Evolutionary conservation across 192 early-diverging fungal species (phyloP).

Genomic region (Chytriomyces sp.): DNA sequence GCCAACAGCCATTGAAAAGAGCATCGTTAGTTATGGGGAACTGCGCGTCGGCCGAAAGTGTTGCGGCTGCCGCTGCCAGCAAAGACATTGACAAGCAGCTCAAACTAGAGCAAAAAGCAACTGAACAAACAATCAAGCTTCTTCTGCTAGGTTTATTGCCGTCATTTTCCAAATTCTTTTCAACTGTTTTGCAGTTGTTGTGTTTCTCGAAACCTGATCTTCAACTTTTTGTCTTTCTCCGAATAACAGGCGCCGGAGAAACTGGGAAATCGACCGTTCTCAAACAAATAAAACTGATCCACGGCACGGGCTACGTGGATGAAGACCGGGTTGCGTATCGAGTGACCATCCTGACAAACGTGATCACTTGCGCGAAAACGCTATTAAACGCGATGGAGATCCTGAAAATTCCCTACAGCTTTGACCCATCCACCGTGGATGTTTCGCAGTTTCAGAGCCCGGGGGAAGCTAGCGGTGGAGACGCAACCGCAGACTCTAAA

Average conservation of each 20-base stretch:
- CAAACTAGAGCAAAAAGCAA: slow-evolving; percentile 32
- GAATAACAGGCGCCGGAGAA: slow-evolving; percentile 45
- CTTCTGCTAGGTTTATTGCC: slow-evolving; percentile 41
- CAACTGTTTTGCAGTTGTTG: background rate
- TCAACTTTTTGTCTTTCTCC: background rate
- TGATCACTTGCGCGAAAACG: slow-evolving; percentile 44
- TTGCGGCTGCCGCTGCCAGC: slow-evolving; percentile 33
- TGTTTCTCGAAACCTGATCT: background rate
- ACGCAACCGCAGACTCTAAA: background rate
- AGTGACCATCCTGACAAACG: slow-evolving; percentile 44
- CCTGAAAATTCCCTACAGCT: slow-evolving; percentile 38
- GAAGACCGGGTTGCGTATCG: slow-evolving; percentile 45
- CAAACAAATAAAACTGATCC: slow-evolving; percentile 53
- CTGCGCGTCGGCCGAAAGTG: slow-evolving; percentile 43
- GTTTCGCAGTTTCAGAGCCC: background rate
- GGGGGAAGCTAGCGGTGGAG: background rate
- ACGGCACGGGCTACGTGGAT: slow-evolving; percentile 45
- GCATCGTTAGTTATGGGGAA: slow-evolving; percentile 35
- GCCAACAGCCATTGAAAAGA: no score
- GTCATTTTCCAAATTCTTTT: background rate
- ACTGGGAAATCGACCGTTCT: slow-evolving; percentile 56
- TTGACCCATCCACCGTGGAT: slow-evolving; percentile 16
- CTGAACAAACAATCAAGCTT: slow-evolving; percentile 45
- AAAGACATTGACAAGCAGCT: slow-evolving; percentile 44
- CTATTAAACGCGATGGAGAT: slow-evolving; percentile 45